These are phyloP conservation scores for Lactuca saligna DNA, from an alignment of 129 eudicot species.

Conservation along the genomic window DNA sequence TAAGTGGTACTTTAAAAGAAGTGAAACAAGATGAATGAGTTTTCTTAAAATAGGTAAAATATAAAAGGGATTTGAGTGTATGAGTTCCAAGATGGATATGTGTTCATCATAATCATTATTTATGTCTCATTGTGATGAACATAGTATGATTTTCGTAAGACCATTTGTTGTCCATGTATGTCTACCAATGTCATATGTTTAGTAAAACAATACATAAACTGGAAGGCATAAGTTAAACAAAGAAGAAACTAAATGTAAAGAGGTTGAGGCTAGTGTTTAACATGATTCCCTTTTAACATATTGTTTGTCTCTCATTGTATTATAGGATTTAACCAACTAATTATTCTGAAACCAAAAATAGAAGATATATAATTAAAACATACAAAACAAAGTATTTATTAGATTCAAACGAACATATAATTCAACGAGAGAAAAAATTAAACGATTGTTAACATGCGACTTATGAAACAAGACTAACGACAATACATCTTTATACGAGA, in stretches of 20 bases:
- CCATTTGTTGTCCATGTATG: not conserved
- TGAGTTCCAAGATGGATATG: conserved; percentile 3
- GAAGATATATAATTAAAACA: too few species aligned
- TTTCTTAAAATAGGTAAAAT: not conserved
- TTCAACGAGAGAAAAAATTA: too few species aligned
- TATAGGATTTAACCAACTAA: too few species aligned
- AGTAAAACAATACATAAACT: not conserved
- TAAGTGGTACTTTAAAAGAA: not conserved
- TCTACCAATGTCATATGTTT: not conserved
- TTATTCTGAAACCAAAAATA: too few species aligned
- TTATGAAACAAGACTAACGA: too few species aligned
- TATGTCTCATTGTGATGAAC: not conserved
- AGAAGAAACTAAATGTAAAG: not conserved
- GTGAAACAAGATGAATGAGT: not conserved
- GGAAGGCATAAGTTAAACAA: not conserved
- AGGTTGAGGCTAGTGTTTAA: not conserved
- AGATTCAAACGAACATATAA: too few species aligned
- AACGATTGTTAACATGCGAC: too few species aligned
- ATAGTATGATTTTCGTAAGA: not conserved
- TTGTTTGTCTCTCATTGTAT: too few species aligned
- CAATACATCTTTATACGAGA: too few species aligned
- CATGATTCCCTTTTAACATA: not conserved
- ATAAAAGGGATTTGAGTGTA: not conserved
- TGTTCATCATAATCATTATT: not conserved
- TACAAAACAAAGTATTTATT: too few species aligned